Evolutionary conservation across 1,139 yeast species (phyloP), one percentile per base, ranked within the genome.

Genomic region (Suhomyces terraborum): DNA sequence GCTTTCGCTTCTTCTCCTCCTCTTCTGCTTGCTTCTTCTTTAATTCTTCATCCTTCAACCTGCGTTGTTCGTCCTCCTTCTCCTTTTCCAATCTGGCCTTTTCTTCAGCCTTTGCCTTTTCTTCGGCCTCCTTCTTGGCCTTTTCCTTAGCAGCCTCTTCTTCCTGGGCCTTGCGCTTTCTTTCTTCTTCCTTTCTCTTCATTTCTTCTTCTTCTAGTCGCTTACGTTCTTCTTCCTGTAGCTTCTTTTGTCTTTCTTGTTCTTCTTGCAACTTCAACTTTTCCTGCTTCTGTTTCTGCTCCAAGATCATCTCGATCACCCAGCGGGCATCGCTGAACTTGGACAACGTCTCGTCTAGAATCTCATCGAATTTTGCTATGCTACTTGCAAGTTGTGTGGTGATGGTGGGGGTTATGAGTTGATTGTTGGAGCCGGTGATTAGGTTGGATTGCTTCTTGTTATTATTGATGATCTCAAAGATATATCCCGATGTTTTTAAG

Each of bases 291-390:
- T 69, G 75, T 50, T 66, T 67, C 49, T 62, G 69, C 48, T 71
- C 75, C 25, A 73, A 55, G 47, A 73, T 72, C 46, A 68, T 71
- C 42, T 66, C 76, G 7, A 73, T 59, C 45, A 77, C 72, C 78
- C 78, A 73, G 35, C 61, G 58, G 6, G 75, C 70, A 43, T 73
- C 77, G 48, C 72, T 71, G 49, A 72, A 67, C 48, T 71, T 72
- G 42, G 64, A 55, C 6, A 69, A 57, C 1, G 77, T 69, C 12
- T 73, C 77, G 50, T 73, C 77, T 12, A 73, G 58, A 30, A 71
- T 61, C 37, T 65, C 75, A 47, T 73, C 77, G 44, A 73, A 72
- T 38, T 61, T 63, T 34, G 59, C 50, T n/a, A 73, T 61, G 47
- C 66, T 66, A 39, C 53, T 55, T 10, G 68, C 58, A 12, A 73